phyloP scores from a whole-genome alignment of 352 stramenopile species.

The Phytophthora cryptogea region DNA sequence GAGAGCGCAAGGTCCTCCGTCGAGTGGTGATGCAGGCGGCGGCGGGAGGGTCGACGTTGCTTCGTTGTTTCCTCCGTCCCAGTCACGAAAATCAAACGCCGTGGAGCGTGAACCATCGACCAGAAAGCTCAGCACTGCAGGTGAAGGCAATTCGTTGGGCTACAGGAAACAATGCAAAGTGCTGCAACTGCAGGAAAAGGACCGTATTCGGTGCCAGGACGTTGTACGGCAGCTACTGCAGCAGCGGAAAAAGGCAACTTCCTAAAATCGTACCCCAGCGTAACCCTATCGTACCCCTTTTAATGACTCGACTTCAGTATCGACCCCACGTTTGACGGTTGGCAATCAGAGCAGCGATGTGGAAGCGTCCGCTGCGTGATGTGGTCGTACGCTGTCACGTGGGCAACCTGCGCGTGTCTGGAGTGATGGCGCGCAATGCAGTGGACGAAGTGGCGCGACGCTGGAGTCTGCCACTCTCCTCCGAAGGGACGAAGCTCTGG shows the following conservation, averaged over 20 bases:
- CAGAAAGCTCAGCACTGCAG: constrained; percentile 5
- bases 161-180: constrained; percentile 51
- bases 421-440: constrained; percentile 63
- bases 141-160: constrained; percentile 21
- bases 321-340: constrained; percentile 4
- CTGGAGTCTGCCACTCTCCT: constrained; percentile 53
- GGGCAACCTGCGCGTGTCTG: constrained; percentile 81
- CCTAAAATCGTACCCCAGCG: constrained; percentile 20
- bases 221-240: constrained; percentile 48
- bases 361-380: constrained; percentile 63
- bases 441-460: constrained; percentile 58
- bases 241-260: constrained; percentile 55
- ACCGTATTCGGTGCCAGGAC: constrained; percentile 55
- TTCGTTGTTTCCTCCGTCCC: constrained; percentile 27
- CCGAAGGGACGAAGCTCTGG: constrained; percentile 65
- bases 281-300: too few relatives aligned
- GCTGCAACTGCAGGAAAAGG: constrained; percentile 71
- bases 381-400: constrained; percentile 76
- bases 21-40: constrained; percentile 8
- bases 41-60: constrained; percentile 23
- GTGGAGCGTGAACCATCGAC: constrained; percentile 18
- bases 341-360: constrained; percentile 32
- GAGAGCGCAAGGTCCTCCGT: constrained; percentile 18
- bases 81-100: constrained; percentile 14
- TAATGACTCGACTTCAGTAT: too few relatives aligned